Evolutionary conservation across 495 filamentous ascomycete species (phyloP).

Genomic region (Polyplosphaeria fusca): DNA sequence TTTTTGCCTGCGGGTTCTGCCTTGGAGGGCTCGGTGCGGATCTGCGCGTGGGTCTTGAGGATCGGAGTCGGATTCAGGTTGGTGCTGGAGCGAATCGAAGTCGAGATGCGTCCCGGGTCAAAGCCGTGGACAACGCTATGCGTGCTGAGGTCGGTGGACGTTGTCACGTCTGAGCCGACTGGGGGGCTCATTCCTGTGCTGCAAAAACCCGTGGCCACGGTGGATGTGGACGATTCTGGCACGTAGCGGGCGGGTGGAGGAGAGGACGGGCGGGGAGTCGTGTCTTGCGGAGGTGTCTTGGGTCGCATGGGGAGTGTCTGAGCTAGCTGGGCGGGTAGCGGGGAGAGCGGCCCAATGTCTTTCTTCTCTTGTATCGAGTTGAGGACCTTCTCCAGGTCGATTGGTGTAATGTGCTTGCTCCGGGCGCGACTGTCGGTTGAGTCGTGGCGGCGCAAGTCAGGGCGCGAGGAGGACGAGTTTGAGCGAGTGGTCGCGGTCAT

Average conservation of each 20-base stretch:
- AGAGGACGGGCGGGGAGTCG: constrained; percentile 35
- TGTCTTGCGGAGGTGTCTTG: constrained; percentile 41
- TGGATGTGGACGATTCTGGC: constrained; percentile 42
- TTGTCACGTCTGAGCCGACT: constrained; percentile 38
- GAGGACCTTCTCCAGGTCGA: constrained; percentile 86
- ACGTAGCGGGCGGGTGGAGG: constrained; percentile 20
- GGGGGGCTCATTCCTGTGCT: constrained; percentile 33
- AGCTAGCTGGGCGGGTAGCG: constrained; percentile 44
- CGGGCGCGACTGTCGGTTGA: constrained; percentile 55
- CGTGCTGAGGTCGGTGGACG: constrained; percentile 52
- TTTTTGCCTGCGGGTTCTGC: constrained; percentile 29
- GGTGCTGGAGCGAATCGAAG: constrained; percentile 64
- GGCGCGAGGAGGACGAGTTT: constrained; percentile 55
- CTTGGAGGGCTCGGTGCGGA: constrained; percentile 43
- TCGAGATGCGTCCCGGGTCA: constrained; percentile 71
- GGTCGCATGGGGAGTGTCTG: constrained; percentile 29
- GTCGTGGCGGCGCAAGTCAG: constrained; percentile 55
- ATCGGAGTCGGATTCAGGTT: constrained; percentile 50
- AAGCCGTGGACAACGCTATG: constrained; percentile 86
- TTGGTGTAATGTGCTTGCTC: constrained; percentile 87
- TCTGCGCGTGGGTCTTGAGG: constrained; percentile 34
- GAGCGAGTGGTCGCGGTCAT: constrained; percentile 59
- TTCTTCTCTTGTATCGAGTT: constrained; percentile 79
- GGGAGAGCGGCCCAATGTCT: constrained; percentile 57
- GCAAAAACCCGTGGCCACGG: constrained; percentile 37